Evolutionary conservation across 2,329 filamentous ascomycete species (phyloP).

Genomic region (Fusarium nanum): DNA sequence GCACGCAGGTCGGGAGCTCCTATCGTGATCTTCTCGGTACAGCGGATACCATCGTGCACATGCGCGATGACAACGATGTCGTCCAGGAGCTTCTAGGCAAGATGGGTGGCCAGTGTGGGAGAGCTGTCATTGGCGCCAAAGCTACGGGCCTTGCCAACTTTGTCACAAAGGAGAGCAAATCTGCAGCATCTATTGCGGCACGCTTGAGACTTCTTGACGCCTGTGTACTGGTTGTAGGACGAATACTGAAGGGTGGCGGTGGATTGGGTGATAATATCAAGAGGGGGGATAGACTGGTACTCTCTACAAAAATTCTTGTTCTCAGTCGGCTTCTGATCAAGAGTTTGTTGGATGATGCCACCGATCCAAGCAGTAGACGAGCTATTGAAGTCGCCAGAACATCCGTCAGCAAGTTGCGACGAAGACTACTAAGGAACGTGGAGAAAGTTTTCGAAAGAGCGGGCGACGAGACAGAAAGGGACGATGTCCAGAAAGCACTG

Average conservation of each 20-base stretch:
- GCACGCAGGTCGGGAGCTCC: conserved; percentile 72
- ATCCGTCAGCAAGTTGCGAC: conserved; percentile 70
- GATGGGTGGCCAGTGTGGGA: conserved; percentile 83
- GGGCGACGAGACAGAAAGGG: conserved; percentile 61
- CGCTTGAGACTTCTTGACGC: conserved; percentile 63
- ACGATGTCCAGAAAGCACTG: conserved; percentile 76
- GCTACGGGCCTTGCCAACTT: conserved; percentile 66
- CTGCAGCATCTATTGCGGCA: conserved; percentile 52
- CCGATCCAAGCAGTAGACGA: conserved; percentile 50
- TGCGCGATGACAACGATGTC: conserved; percentile 81
- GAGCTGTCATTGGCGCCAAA: conserved; percentile 75
- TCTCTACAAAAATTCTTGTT: conserved; percentile 78
- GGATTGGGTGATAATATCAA: conserved; percentile 47
- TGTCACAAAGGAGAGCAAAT: conserved; percentile 45
- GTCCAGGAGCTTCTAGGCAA: conserved; percentile 77
- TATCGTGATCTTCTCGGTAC: conserved; percentile 93
- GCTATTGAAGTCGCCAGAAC: conserved; percentile 71
- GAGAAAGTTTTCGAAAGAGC: conserved; percentile 75
- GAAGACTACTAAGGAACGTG: conserved; percentile 73
- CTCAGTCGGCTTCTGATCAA: conserved; percentile 81
- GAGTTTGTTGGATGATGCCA: conserved; percentile 67
- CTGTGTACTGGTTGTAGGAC: conserved; percentile 62
- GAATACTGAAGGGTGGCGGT: conserved; percentile 59
- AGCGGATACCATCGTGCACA: conserved; percentile 91
- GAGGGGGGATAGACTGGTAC: conserved; percentile 63